phyloP scores from a whole-genome alignment of 2,329 filamentous ascomycete species.

The Xylogone sp. region DNA sequence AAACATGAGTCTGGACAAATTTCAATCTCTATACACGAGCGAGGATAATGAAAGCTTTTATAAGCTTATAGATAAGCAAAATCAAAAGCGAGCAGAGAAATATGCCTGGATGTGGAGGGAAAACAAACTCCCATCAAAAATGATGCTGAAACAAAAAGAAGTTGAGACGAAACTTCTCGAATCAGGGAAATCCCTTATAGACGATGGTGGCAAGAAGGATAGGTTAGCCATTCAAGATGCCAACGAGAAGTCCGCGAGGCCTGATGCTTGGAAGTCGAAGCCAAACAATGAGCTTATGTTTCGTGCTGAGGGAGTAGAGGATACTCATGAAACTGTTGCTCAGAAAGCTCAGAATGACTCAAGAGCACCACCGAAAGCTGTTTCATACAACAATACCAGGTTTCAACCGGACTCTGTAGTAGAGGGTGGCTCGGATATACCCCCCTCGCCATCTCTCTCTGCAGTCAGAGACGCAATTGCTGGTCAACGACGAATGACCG shows the following conservation, averaged over 20 bases:
- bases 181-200: slow-evolving; percentile 41
- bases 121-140: slow-evolving; percentile 82
- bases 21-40: slow-evolving; percentile 91
- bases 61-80: slow-evolving; percentile 84
- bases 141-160: slow-evolving; percentile 66
- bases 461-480: slow-evolving; percentile 81
- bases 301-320: slow-evolving; percentile 60
- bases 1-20: slow-evolving; percentile 76
- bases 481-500: slow-evolving; percentile 59
- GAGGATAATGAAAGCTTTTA: slow-evolving; percentile 99
- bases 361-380: slow-evolving; percentile 69
- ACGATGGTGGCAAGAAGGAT: slow-evolving; percentile 53
- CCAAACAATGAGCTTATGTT: slow-evolving; percentile 91
- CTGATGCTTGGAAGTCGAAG: slow-evolving; percentile 70
- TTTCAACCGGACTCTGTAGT: slow-evolving; percentile 50
- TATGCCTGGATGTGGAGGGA: slow-evolving; percentile 85
- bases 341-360: slow-evolving; percentile 68
- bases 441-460: slow-evolving; percentile 78
- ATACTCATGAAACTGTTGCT: slow-evolving; percentile 55
- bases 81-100: slow-evolving; percentile 77
- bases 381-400: slow-evolving; percentile 81
- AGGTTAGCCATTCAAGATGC: slow-evolving; percentile 62
- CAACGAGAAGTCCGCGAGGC: slow-evolving; percentile 69
- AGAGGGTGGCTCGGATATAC: slow-evolving; percentile 40
- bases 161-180: slow-evolving; percentile 50